A percentile compares a stretch with the other conserved stretches of the same genome.
Conservation (phyloP, 129 eudicot species). For the Logfia minima region DNA sequence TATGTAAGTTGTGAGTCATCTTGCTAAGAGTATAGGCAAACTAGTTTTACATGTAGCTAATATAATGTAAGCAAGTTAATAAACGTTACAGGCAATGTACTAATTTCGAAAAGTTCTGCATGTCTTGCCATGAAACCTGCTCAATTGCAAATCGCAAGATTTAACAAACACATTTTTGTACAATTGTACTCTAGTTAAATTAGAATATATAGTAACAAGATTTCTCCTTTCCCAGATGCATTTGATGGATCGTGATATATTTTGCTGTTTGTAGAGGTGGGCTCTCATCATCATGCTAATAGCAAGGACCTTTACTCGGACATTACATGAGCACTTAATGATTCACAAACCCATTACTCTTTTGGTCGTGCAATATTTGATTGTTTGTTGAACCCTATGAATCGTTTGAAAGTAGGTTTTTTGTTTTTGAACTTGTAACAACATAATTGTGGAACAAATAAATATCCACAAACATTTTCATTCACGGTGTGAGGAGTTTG, state of each 20-base stretch:
- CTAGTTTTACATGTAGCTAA: not conserved
- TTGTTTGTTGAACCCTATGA: slow-evolving; percentile 18
- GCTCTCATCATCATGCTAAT: slow-evolving; percentile 30
- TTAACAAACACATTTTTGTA: not conserved
- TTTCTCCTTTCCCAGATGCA: slow-evolving; percentile 42
- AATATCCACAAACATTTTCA: slow-evolving; percentile 7
- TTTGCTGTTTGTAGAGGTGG: slow-evolving; percentile 42
- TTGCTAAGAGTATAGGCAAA: not conserved
- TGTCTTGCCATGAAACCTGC: slow-evolving; percentile 13
- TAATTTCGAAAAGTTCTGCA: not conserved
- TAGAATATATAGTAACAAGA: slow-evolving; percentile 40
- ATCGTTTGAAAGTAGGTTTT: slow-evolving; percentile 15
- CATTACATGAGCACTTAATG: slow-evolving; percentile 24
- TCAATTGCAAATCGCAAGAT: not conserved
- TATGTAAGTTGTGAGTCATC: not conserved
- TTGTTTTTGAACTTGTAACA: slow-evolving; percentile 4
- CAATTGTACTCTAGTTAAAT: slow-evolving; percentile 13
- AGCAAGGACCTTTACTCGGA: slow-evolving; percentile 31
- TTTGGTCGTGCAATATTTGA: not conserved
- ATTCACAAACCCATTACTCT: not conserved
- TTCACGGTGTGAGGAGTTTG: slow-evolving; percentile 7
- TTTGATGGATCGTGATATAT: slow-evolving; percentile 38
- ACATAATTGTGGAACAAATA: not conserved
- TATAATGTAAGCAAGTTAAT: not conserved
- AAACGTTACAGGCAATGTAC: not conserved